These are phyloP conservation scores for Sanguinoderma infundibulare DNA, from an alignment of 1,284 basidiomycete species.

Conservation along the genomic window DNA sequence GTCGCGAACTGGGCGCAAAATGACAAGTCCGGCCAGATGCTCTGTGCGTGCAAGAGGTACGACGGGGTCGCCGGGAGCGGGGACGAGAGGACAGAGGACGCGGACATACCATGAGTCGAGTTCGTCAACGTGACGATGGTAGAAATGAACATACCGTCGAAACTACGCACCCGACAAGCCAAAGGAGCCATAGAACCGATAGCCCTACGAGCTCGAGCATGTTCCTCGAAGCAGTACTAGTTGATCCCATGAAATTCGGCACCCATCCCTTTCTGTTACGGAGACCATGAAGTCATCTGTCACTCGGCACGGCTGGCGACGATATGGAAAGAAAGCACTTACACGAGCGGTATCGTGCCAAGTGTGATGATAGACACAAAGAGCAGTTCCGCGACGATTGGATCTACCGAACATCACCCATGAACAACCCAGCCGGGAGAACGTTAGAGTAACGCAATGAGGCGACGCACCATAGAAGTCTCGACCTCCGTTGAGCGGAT, in stretches of 20 bases:
- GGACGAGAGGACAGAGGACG: too few relatives aligned
- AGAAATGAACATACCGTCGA: conserved; percentile 64
- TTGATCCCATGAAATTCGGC: conserved; percentile 11
- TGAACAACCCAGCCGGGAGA: background rate
- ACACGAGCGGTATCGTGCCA: conserved; percentile 63
- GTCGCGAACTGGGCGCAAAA: conserved; percentile 58
- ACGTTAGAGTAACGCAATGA: too few relatives aligned
- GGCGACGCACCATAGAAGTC: conserved; percentile 60
- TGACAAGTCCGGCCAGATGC: conserved; percentile 59
- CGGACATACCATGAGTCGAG: background rate
- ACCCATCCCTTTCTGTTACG: conserved; percentile 16
- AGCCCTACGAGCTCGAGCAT: conserved; percentile 59
- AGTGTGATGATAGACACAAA: conserved; percentile 62
- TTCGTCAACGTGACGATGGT: background rate
- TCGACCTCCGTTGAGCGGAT: conserved; percentile 61
- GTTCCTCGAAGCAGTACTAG: conserved; percentile 30
- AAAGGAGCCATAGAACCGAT: conserved; percentile 65
- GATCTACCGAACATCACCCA: conserved; percentile 51
- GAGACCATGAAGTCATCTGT: conserved; percentile 52
- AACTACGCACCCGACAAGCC: conserved; percentile 64
- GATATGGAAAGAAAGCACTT: conserved; percentile 30
- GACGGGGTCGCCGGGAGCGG: background rate
- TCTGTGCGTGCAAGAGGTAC: conserved; percentile 22
- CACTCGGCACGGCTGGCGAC: too few relatives aligned
- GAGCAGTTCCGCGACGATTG: conserved; percentile 66